phyloP scores from a whole-genome alignment of 768 basidiomycete species.

The Suillus ampliporus region DNA sequence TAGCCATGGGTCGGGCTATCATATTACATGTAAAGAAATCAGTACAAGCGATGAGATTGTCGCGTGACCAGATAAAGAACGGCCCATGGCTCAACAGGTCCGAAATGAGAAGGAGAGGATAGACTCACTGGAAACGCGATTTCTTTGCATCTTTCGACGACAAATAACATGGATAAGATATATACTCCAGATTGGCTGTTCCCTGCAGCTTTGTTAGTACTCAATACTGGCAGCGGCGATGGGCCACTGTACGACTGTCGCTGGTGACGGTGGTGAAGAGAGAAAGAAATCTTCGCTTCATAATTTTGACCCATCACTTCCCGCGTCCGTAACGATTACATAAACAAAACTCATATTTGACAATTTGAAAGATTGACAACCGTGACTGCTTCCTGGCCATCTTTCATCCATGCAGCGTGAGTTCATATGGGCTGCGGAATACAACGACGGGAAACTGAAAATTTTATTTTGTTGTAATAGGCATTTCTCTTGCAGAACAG shows the following conservation, averaged over 20 bases:
- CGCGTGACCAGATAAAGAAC: conserved; percentile 41
- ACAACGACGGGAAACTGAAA: conserved; percentile 10
- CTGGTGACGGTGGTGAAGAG: conserved; percentile 39
- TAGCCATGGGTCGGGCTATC: conserved; percentile 27
- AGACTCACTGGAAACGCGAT: conserved; percentile 40
- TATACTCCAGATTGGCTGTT: conserved; percentile 42
- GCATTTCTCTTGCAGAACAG: conserved; percentile 76
- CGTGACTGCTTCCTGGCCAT: neutral
- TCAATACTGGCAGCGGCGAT: conserved; percentile 28
- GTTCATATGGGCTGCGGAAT: conserved; percentile 17
- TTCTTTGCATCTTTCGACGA: conserved; percentile 42
- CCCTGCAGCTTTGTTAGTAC: conserved; percentile 21
- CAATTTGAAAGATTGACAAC: conserved; percentile 7
- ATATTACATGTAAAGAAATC: conserved; percentile 46
- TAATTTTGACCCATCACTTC: conserved; percentile 33
- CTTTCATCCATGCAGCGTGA: conserved; percentile 34
- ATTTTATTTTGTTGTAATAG: conserved; percentile 23
- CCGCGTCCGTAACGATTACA: conserved; percentile 32
- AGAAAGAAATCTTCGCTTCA: conserved; percentile 25
- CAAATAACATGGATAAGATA: conserved; percentile 43
- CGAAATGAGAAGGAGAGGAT: conserved; percentile 26
- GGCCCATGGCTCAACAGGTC: conserved; percentile 24
- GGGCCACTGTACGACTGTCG: conserved; percentile 36
- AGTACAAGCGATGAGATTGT: conserved; percentile 41
- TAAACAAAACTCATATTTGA: conserved; percentile 9